phyloP scores from a whole-genome alignment of 2,329 filamentous ascomycete species.

The Chrysosphaeria jannelii region DNA sequence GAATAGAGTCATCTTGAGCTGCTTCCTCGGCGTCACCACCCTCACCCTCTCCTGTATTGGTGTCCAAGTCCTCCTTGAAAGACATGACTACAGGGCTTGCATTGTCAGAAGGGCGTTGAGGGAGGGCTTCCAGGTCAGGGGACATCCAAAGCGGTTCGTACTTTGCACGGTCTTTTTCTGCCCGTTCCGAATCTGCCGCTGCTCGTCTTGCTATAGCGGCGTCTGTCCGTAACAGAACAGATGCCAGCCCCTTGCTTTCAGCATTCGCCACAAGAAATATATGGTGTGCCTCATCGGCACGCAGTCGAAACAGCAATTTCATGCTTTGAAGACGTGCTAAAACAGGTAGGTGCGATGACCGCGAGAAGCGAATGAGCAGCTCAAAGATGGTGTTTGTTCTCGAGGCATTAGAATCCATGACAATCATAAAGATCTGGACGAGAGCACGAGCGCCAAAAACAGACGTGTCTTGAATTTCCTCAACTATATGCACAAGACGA shows the following conservation, averaged over 20 bases:
- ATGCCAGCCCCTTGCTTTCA: slow-evolving; percentile 44
- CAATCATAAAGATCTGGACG: slow-evolving; percentile 45
- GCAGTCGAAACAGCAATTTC: slow-evolving; percentile 52
- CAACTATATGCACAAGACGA: too few relatives aligned
- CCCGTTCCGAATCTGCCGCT: too few relatives aligned
- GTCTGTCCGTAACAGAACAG: slow-evolving; percentile 35
- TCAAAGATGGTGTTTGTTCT: slow-evolving; percentile 35
- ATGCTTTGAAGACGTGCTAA: slow-evolving; percentile 45
- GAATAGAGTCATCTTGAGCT: slow-evolving; percentile 6
- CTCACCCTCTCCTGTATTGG: slow-evolving; percentile 12
- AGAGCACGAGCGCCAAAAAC: slow-evolving; percentile 44
- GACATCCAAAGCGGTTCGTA: too few relatives aligned
- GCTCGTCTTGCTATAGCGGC: too few relatives aligned
- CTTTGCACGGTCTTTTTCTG: slow-evolving; percentile 8
- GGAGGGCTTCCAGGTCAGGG: slow-evolving; percentile 17
- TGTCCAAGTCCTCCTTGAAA: neutral
- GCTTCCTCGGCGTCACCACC: neutral
- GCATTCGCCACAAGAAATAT: slow-evolving; percentile 40
- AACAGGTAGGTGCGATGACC: slow-evolving; percentile 25
- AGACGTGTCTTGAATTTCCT: slow-evolving; percentile 27
- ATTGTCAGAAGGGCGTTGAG: neutral
- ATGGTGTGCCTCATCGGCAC: slow-evolving; percentile 52
- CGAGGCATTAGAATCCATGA: slow-evolving; percentile 28
- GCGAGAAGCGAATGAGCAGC: slow-evolving; percentile 30
- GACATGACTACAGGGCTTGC: too few relatives aligned